Conservation (phyloP, 2,329 filamentous ascomycete genomes). For the Remersonia thermophila region DNA sequence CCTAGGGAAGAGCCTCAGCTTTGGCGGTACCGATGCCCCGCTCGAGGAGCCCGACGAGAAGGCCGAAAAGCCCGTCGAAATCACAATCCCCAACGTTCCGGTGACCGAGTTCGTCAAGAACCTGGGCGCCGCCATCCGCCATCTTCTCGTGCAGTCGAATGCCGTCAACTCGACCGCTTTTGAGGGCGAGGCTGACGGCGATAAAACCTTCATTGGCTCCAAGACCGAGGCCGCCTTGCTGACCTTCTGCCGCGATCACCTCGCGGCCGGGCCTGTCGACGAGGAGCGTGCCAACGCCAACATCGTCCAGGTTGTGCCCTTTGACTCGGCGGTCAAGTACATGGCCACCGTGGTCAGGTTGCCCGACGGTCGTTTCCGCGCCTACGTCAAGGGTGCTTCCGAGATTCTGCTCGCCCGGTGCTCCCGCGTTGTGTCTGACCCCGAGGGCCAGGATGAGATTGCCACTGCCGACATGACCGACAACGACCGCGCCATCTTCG, state of each 20-base stretch:
- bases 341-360: conserved; percentile 44
- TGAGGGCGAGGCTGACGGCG: conserved; percentile 30
- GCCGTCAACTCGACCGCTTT: conserved; percentile 42
- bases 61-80: conserved; percentile 18
- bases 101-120: conserved; percentile 16
- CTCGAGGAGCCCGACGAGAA: conserved; percentile 16
- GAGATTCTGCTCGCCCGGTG: conserved; percentile 41
- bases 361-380: conserved; percentile 32
- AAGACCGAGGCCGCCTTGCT: conserved; percentile 44
- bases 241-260: conserved; percentile 35
- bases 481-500: conserved; percentile 42
- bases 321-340: conserved; percentile 42
- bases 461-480: conserved; percentile 39
- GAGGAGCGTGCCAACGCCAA: conserved; percentile 35
- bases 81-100: conserved; percentile 19
- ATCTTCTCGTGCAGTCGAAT: conserved; percentile 20
- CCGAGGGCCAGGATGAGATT: conserved; percentile 34
- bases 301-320: conserved; percentile 37
- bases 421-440: conserved; percentile 31
- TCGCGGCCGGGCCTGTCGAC: conserved; percentile 32
- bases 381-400: conserved; percentile 45
- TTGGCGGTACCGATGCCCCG: conserved; percentile 20
- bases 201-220: conserved; percentile 35
- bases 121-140: conserved; percentile 13
- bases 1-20: conserved; percentile 35